Evolutionary conservation across 2,329 filamentous ascomycete species (phyloP).

Genomic region (Epicoccum nigrum): DNA sequence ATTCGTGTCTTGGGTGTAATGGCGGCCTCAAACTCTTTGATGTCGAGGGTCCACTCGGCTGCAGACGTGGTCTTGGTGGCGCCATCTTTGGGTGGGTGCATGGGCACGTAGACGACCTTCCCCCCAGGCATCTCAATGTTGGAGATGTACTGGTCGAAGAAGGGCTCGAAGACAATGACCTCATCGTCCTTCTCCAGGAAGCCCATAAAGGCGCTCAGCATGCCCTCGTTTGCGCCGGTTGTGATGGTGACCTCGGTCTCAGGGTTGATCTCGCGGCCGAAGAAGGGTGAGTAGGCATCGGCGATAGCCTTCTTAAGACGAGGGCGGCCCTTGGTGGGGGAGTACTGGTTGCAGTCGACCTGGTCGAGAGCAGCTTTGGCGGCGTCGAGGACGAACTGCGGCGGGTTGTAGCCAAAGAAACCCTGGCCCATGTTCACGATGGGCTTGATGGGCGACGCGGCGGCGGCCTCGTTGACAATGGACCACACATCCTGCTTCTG

Average conservation of each 20-base stretch:
- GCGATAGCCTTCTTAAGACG: slow-evolving; percentile 91
- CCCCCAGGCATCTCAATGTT: slow-evolving; percentile 99
- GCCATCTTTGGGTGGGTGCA: slow-evolving; percentile 85
- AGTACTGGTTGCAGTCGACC: slow-evolving; percentile 99
- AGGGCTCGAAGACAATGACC: slow-evolving; percentile 97
- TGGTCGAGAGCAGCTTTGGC: slow-evolving; percentile 87
- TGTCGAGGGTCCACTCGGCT: slow-evolving; percentile 85
- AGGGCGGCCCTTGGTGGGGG: slow-evolving; percentile 90
- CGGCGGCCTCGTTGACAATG: slow-evolving; percentile 71
- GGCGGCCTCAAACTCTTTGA: slow-evolving; percentile 78
- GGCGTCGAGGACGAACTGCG: slow-evolving; percentile 85
- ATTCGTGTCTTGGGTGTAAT: slow-evolving; percentile 91
- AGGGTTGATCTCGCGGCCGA: slow-evolving; percentile 80
- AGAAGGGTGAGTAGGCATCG: slow-evolving; percentile 88
- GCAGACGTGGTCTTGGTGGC: slow-evolving; percentile 81
- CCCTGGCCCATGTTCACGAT: slow-evolving; percentile 75
- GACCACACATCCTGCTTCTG: slow-evolving; percentile 67
- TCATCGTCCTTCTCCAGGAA: slow-evolving; percentile 95
- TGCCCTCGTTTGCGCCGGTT: slow-evolving; percentile 87
- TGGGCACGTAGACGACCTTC: slow-evolving; percentile 92
- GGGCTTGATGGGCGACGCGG: slow-evolving; percentile 67
- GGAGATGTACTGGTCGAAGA: slow-evolving; percentile 98
- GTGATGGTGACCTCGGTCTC: slow-evolving; percentile 95
- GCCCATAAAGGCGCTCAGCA: slow-evolving; percentile 97
- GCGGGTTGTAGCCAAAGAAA: slow-evolving; percentile 94